Evolutionary conservation across 768 basidiomycete species (phyloP).

Genomic region (Glaciozyma antarctica): DNA sequence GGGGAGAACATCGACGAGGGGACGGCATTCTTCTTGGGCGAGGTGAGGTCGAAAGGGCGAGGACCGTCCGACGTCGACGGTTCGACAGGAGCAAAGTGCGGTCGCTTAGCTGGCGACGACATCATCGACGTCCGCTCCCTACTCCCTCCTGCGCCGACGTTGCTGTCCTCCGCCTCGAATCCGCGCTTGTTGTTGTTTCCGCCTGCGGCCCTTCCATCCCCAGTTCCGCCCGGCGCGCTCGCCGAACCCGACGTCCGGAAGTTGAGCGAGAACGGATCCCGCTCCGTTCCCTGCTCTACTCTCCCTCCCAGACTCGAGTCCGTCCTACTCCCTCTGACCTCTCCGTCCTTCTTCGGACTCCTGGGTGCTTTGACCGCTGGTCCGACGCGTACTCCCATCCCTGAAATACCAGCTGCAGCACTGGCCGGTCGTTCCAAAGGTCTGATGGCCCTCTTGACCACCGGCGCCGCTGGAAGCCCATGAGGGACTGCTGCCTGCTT

Average conservation of each 20-base stretch:
- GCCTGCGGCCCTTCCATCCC: too few species aligned
- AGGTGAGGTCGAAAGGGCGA: slow-evolving; percentile 10
- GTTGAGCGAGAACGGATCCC: slow-evolving; percentile 25
- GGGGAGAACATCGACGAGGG: background rate
- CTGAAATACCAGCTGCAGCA: too few species aligned
- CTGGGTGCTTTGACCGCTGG: slow-evolving; percentile 1
- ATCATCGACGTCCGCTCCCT: background rate
- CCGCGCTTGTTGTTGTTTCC: background rate
- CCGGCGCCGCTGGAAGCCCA: too few species aligned
- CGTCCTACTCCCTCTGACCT: background rate
- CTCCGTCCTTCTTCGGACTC: background rate
- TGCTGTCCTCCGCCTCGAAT: background rate
- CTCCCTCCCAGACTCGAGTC: background rate
- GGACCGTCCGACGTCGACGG: background rate
- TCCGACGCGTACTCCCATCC: too few species aligned
- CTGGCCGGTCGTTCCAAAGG: too few species aligned
- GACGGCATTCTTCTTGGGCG: slow-evolving; percentile 10
- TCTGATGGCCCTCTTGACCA: too few species aligned
- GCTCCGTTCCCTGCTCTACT: background rate
- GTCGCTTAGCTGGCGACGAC: background rate
- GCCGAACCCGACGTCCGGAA: slow-evolving; percentile 7
- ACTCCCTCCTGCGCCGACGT: background rate
- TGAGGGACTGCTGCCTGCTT: too few species aligned
- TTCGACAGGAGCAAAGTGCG: background rate
- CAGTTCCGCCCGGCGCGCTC: background rate